Evolutionary conservation across 2,329 filamentous ascomycete genomes (phyloP).

Genomic region (Pseudogymnoascus sp.): DNA sequence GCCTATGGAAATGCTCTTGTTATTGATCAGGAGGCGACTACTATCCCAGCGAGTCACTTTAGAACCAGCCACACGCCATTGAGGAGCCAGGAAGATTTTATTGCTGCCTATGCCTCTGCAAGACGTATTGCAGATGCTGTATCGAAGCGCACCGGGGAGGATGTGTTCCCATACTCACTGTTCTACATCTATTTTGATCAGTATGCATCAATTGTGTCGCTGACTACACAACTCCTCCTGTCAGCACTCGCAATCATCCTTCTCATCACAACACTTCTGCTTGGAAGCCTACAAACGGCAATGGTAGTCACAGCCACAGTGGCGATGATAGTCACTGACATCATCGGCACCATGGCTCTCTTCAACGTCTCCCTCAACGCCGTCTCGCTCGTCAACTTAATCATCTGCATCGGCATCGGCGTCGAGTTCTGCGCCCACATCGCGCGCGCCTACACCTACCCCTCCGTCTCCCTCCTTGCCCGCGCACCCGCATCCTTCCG

Average conservation of each 20-base stretch:
- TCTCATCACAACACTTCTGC: conserved; percentile 65
- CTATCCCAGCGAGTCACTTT: conserved; percentile 80
- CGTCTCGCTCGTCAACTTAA: conserved; percentile 87
- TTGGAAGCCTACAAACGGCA: conserved; percentile 77
- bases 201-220: conserved; percentile 73
- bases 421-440: conserved; percentile 98
- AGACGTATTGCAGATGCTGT: conserved; percentile 79
- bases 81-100: conserved; percentile 84
- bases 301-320: conserved; percentile 79
- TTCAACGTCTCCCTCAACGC: conserved; percentile 87
- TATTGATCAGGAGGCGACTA: conserved; percentile 57
- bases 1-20: conserved; percentile 80
- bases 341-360: conserved; percentile 90
- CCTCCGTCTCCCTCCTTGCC: conserved; percentile 73
- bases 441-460: conserved; percentile 92
- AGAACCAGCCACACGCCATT: conserved; percentile 82
- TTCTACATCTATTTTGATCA: conserved; percentile 99
- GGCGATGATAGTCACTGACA: conserved; percentile 86
- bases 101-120: conserved; percentile 79
- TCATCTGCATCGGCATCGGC: conserved; percentile 93
- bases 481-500: conserved; percentile 69
- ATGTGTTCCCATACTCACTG: conserved; percentile 93
- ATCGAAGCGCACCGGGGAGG: conserved; percentile 59
- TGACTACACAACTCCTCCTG: conserved; percentile 72
- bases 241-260: conserved; percentile 83